Base-by-base conservation (phyloP, 768 basidiomycete genomes). In the Paxillus involutus region DNA sequence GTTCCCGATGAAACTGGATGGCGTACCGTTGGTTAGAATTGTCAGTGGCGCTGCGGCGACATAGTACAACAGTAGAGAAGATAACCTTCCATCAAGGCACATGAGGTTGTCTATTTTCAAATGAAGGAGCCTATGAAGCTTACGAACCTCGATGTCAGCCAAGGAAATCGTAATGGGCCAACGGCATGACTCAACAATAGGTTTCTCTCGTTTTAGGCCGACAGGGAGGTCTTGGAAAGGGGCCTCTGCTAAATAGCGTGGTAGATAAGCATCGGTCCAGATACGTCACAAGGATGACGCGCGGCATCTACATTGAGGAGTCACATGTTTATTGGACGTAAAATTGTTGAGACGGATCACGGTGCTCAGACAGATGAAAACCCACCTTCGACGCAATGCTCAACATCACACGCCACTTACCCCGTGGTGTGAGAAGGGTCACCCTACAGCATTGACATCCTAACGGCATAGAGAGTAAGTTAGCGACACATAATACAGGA, bases 61-160 rank as follows among this genome's bases (percentile, higher is more conserved):
- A 53, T 26, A 50, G 71, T 19, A 68, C 69, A 10, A 63, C 64
- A 21, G 68, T 67, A 1, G 52, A 70, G n/a, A 70, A 71, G 11
- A 70, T 13, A 70, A 3, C 10, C 73, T 75, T 4, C 17, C 17
- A 19, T 40, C 39, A 19, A 19, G 39, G 16, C 39, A 40, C 39
- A 40, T n/a, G 17, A 29, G 49, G 67, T 61, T 12, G 6, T 44
- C 8, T 32, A 14, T 41, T 48, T 40, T 33, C 26, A 19, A 44
- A 26, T 17, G 21, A 10, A 29, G 55, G 6, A 33, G 10, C 7
- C 37, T 11, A 41, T 42, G n/a, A 44, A 17, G 17, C 6, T 26
- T 26, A 47, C 29, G 21, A 30, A 35, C 26, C 12, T 17, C 6
- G 7, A 1, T 19, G 4, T 1, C 39, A 40, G 6, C 17, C 10